Conservation (phyloP, 805 yeast species). For the Wickerhamomyces subpelliculosus region DNA sequence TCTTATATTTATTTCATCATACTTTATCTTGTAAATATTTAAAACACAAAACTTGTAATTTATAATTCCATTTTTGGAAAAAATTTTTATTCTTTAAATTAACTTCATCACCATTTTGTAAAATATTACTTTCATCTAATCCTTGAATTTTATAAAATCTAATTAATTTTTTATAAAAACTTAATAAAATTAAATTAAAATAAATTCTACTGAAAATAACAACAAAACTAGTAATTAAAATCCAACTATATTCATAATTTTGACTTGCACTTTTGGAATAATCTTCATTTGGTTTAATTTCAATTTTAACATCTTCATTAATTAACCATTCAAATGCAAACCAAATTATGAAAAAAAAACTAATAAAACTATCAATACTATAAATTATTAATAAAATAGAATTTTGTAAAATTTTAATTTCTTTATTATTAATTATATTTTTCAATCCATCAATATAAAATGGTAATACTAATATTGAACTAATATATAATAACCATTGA, state of each 20-base stretch:
- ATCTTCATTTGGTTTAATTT: conserved; percentile 18
- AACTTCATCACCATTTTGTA: conserved; percentile 27
- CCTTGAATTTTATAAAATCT: conserved; percentile 37
- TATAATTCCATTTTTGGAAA: conserved; percentile 23
- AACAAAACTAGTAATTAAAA: conserved; percentile 41
- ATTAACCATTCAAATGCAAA: conserved; percentile 75
- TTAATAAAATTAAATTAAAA: conserved; percentile 49
- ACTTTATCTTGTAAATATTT: conserved; percentile 9
- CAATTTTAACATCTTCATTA: conserved; percentile 31
- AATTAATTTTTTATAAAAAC: conserved; percentile 53
- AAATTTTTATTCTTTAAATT: conserved; percentile 26
- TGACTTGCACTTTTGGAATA: conserved; percentile 51
- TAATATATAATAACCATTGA: conserved; percentile 75
- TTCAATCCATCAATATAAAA: conserved; percentile 55
- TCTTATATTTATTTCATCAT: too few species aligned
- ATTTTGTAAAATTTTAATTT: conserved; percentile 50
- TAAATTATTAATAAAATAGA: conserved; percentile 61
- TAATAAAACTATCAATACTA: conserved; percentile 58
- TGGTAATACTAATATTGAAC: conserved; percentile 57
- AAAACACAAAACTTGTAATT: conserved; percentile 25
- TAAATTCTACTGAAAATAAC: conserved; percentile 48
- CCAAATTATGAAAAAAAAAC: conserved; percentile 62
- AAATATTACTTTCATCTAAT: conserved; percentile 19
- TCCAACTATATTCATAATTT: conserved; percentile 48
- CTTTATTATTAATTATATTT: conserved; percentile 44